Conservation (phyloP, 352 stramenopile genomes). For the Globisporangium carolinianum region DNA sequence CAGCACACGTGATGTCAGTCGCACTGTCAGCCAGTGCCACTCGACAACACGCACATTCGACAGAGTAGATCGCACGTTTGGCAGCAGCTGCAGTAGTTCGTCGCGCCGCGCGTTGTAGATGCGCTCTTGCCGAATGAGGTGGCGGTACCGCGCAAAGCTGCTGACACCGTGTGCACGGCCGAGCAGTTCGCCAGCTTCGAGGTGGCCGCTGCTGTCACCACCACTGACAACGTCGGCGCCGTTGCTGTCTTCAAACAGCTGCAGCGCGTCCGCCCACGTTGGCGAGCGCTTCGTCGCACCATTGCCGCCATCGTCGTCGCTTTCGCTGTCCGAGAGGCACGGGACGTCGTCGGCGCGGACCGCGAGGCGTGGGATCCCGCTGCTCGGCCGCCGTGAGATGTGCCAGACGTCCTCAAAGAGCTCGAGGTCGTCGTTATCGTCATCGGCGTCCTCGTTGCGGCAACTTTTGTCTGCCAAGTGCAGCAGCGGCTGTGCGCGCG, state of each 20-base stretch:
- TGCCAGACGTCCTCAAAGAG: constrained; percentile 44
- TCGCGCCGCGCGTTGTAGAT: constrained; percentile 45
- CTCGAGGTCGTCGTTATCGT: neutral
- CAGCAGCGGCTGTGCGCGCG: constrained; percentile 17
- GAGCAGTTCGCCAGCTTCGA: constrained; percentile 32
- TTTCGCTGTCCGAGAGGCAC: constrained; percentile 70
- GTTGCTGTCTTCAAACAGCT: constrained; percentile 18
- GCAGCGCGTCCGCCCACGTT: constrained; percentile 24
- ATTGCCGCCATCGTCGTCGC: constrained; percentile 36
- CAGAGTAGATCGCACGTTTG: constrained; percentile 27
- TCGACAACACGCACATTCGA: neutral
- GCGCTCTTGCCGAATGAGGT: constrained; percentile 52
- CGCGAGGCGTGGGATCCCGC: constrained; percentile 27
- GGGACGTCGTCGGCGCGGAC: constrained; percentile 32
- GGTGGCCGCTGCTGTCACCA: constrained; percentile 12
- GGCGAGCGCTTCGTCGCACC: constrained; percentile 3
- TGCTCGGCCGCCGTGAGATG: constrained; percentile 13
- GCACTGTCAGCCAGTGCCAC: neutral
- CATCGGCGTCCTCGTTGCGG: neutral
- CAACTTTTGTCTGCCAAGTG: neutral
- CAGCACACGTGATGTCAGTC: neutral
- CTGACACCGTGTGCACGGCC: constrained; percentile 23
- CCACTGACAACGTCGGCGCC: neutral
- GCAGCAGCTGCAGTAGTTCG: constrained; percentile 39
- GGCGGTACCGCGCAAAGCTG: constrained; percentile 50